phyloP scores from a whole-genome alignment of 208 protist species.

The Phytomonas sp. region DNA sequence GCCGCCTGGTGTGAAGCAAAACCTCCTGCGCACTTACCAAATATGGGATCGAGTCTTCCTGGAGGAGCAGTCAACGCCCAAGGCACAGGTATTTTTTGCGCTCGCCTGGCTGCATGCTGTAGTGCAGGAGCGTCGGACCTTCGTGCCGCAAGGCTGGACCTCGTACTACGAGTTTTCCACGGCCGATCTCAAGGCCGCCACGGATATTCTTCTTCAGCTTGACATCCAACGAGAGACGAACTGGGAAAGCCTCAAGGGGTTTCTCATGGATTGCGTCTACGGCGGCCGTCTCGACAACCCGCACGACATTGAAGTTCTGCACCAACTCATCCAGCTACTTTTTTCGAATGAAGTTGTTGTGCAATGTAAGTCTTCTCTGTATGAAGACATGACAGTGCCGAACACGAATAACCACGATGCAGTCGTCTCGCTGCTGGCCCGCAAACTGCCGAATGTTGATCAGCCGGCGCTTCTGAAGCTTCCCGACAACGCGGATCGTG shows the following conservation, averaged over 20 bases:
- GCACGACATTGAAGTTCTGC: conserved; percentile 83
- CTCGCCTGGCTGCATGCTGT: conserved; percentile 96
- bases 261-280: conserved; percentile 93
- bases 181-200: conserved; percentile 91
- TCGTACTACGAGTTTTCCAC: conserved; percentile 96
- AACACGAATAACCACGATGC: conserved; percentile 35
- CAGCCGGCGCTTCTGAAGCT: conserved; percentile 80
- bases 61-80: conserved; percentile 21
- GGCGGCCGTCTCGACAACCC: conserved; percentile 94
- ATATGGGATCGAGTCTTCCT: conserved; percentile 71
- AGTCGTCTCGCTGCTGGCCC: conserved; percentile 44
- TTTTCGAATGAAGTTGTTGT: conserved; percentile 63
- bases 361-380: conserved; percentile 23
- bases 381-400: conserved; percentile 40
- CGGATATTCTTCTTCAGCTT: conserved; percentile 74
- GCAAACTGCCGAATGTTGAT: conserved; percentile 66
- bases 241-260: conserved; percentile 87
- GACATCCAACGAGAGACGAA: conserved; percentile 32
- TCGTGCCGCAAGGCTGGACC: conserved; percentile 96
- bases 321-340: conserved; percentile 67
- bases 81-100: conserved; percentile 83
- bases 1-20: conserved; percentile 94
- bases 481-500: conserved; percentile 90
- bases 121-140: conserved; percentile 94
- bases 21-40: conserved; percentile 91